Base-by-base conservation (phyloP, 306 rosid species). In the Fragaria iinumae region DNA sequence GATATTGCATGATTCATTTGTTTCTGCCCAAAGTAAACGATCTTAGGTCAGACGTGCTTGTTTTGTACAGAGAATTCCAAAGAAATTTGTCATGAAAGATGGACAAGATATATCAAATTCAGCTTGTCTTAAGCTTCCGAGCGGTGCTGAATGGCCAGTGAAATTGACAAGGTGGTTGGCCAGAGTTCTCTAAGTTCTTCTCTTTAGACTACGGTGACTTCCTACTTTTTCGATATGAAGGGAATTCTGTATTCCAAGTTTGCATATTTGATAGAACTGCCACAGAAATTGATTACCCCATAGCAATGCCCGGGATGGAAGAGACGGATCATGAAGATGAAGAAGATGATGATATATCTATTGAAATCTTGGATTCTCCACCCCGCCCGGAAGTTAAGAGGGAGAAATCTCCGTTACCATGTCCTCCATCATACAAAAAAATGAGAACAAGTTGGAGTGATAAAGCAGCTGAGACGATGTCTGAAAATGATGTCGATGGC, bases 221-320 rank as follows among this genome's bases (percentile, higher is more conserved):
- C 36, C 56, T 77, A 0, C 45, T 77, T 0, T 77, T 77, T 4
- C n/a, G 27, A 67, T 77, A 77, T 4, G 74, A 77, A 25, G 10
- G 13, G 8, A 18, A 18, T 8, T 68, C 67, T 53, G 32, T 7
- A 11, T 68, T 77, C 23, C 27, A 39, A 17, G 80, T 77, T 0
- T 29, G 32, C 27, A 77, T 77, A 5, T 77, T 67, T 25, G 80
- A 77, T 77, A 36, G 2, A 17, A 67, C 45, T 10, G 68, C 80
- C 52, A 38, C 56, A 2, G 73, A 47, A 49, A 41, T 64, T 64
- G 45, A 34, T 36, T 64, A 34, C 8, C 69, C 45, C 12, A 36
- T 34, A 2, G 36, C 0, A 32, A 32, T 16, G 21, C 45, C 45
- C 5, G 21, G 17, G 11, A 64, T 64, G 5, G 69, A 32, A 64